A percentile compares a stretch with the other conserved stretches of the same genome.
These are phyloP conservation scores for Marasmius fiardii DNA, from an alignment of 1,284 basidiomycete species.

Conservation along the genomic window DNA sequence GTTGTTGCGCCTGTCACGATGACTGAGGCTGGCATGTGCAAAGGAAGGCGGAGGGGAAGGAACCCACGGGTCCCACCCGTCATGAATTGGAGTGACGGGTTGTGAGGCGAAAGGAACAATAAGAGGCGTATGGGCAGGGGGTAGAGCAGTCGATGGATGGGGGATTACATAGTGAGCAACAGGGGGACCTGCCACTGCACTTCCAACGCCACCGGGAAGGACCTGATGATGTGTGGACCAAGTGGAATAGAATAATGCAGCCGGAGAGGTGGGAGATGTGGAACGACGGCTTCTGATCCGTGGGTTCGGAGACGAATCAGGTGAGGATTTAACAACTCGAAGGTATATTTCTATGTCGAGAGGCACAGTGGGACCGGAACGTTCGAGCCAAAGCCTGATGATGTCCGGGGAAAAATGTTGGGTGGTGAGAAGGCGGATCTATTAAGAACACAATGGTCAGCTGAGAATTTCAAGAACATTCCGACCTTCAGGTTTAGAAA, in stretches of 20 bases:
- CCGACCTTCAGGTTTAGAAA: not conserved
- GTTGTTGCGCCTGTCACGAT: slow-evolving; percentile 21
- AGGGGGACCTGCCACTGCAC: slow-evolving; percentile 1
- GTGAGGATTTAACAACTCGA: slow-evolving; percentile 38
- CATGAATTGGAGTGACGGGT: slow-evolving; percentile 3
- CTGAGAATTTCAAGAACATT: slow-evolving; percentile 5
- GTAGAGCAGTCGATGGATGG: slow-evolving; percentile 25
- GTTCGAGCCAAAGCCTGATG: slow-evolving; percentile 74
- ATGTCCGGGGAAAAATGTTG: slow-evolving; percentile 71
- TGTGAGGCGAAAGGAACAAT: slow-evolving; percentile 29
- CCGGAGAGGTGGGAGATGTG: slow-evolving; percentile 8
- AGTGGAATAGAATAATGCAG: not conserved
- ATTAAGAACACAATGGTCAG: not conserved
- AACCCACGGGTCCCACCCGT: slow-evolving; percentile 23
- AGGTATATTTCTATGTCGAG: slow-evolving; percentile 77
- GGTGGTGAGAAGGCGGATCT: slow-evolving; percentile 72
- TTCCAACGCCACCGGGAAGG: not conserved
- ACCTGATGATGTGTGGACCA: slow-evolving; percentile 26
- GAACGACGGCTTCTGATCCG: slow-evolving; percentile 23
- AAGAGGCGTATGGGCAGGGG: slow-evolving; percentile 21
- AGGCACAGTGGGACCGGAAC: slow-evolving; percentile 62
- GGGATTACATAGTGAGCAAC: slow-evolving; percentile 36
- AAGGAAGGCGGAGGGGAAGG: slow-evolving; percentile 27
- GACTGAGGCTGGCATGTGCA: not conserved
- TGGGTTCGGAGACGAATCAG: slow-evolving; percentile 21